A percentile compares a stretch with the other conserved stretches of the same genome.
These are phyloP conservation scores for Aphanoascus verrucosus DNA, from an alignment of 2,329 filamentous ascomycete genomes.

Conservation along the genomic window DNA sequence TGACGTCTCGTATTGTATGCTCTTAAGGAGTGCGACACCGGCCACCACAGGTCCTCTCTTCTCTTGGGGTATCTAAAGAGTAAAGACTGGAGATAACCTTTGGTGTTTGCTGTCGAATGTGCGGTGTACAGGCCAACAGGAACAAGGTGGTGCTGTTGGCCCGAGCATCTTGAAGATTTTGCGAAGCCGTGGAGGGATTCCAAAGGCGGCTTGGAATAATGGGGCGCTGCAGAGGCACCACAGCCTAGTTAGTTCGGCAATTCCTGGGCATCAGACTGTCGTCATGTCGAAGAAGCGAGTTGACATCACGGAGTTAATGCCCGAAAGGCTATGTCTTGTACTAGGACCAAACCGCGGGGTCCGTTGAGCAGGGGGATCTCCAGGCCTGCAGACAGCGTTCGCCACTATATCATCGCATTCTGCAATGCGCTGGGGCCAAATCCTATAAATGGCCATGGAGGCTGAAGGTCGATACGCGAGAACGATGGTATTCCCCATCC, in stretches of 20 bases:
- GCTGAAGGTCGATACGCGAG: slow-evolving; percentile 1
- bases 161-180: neutral
- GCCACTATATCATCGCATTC: neutral
- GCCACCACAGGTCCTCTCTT: slow-evolving; percentile 5
- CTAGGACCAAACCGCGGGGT: slow-evolving; percentile 9
- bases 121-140: slow-evolving; percentile 1
- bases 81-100: neutral
- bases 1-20: slow-evolving; percentile 6
- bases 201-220: neutral
- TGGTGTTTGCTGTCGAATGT: neutral
- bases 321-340: slow-evolving; percentile 8
- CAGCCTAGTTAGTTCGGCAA: neutral
- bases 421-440: slow-evolving; percentile 3
- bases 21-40: slow-evolving; percentile 2
- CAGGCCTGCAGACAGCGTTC: neutral
- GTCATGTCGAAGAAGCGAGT: slow-evolving; percentile 6
- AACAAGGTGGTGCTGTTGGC: neutral
- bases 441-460: neutral
- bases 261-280: slow-evolving; percentile 3
- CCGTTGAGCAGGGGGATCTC: slow-evolving; percentile 8
- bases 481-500: neutral
- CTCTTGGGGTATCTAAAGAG: neutral
- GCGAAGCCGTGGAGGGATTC: neutral
- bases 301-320: slow-evolving; percentile 10
- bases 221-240: slow-evolving; percentile 3